Evolutionary conservation across 2,329 filamentous ascomycete genomes (phyloP).

Genomic region (Penicillium sp.): DNA sequence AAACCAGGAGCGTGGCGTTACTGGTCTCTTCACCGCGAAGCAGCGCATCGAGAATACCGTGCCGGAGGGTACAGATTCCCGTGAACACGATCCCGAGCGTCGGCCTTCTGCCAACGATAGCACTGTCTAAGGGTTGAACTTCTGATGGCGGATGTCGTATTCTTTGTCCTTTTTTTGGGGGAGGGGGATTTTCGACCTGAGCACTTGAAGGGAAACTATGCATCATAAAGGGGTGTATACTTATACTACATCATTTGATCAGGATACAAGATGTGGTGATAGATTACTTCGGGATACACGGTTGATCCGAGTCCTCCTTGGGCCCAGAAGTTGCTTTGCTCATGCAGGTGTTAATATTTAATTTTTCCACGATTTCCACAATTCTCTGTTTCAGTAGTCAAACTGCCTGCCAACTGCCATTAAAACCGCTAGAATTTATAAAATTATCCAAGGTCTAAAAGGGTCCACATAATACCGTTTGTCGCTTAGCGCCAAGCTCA

Average conservation of each 20-base stretch:
- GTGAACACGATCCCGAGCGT: conserved; percentile 17
- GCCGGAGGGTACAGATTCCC: conserved; percentile 16
- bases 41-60: conserved; percentile 60
- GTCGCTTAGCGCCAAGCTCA: too few species aligned
- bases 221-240: not conserved
- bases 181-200: not conserved
- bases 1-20: conserved; percentile 79
- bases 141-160: not conserved
- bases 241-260: not conserved
- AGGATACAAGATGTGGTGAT: not conserved
- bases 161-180: not conserved
- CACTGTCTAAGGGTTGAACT: conserved; percentile 8
- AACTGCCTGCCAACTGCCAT: too few species aligned
- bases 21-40: conserved; percentile 84
- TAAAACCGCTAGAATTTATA: too few species aligned
- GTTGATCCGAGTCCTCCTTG: not conserved
- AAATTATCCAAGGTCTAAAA: too few species aligned
- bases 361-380: not conserved
- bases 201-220: not conserved
- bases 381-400: too few species aligned
- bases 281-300: not conserved
- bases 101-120: conserved; percentile 13
- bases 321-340: not conserved
- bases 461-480: too few species aligned
- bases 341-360: not conserved